Evolutionary conservation across 805 yeast species (phyloP).

Genomic region (Candida sithepensis): DNA sequence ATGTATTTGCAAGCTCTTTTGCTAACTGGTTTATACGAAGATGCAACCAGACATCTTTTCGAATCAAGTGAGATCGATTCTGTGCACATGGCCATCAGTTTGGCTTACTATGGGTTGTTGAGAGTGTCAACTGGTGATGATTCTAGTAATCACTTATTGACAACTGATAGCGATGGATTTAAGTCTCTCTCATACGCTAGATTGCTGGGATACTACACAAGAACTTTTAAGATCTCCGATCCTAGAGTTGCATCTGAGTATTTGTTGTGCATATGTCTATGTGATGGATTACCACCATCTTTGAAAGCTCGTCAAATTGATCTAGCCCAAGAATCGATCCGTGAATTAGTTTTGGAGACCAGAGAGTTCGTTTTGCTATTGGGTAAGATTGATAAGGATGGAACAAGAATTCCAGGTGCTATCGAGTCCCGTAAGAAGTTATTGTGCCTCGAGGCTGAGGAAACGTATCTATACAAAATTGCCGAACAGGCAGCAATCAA

Average conservation of each 20-base stretch:
- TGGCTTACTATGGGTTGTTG: slow-evolving; percentile 69
- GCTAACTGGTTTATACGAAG: slow-evolving; percentile 76
- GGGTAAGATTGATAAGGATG: slow-evolving; percentile 80
- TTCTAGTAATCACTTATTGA: slow-evolving; percentile 25
- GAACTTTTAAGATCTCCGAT: slow-evolving; percentile 78
- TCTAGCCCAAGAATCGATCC: slow-evolving; percentile 71
- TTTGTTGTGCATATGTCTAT: slow-evolving; percentile 63
- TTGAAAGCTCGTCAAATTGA: slow-evolving; percentile 41
- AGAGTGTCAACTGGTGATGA: slow-evolving; percentile 33
- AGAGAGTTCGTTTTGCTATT: slow-evolving; percentile 76
- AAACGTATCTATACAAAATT: slow-evolving; percentile 62
- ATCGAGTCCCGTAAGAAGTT: slow-evolving; percentile 74
- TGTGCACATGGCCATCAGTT: slow-evolving; percentile 82
- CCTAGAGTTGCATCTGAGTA: slow-evolving; percentile 93
- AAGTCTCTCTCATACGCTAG: slow-evolving; percentile 48
- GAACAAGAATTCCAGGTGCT: slow-evolving; percentile 76
- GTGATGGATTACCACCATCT: slow-evolving; percentile 30
- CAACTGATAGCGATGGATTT: slow-evolving; percentile 29
- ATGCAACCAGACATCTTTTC: slow-evolving; percentile 65
- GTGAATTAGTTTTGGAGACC: slow-evolving; percentile 82
- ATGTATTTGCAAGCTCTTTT: slow-evolving; percentile 71
- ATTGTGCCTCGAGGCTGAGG: slow-evolving; percentile 53
- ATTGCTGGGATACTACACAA: slow-evolving; percentile 73
- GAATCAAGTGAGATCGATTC: slow-evolving; percentile 74
- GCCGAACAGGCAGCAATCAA: slow-evolving; percentile 80